Evolutionary conservation across 176 grass and related monocot genomes (phyloP), one percentile per base, ranked within the genome.

Genomic region (Neostapfia colusana): DNA sequence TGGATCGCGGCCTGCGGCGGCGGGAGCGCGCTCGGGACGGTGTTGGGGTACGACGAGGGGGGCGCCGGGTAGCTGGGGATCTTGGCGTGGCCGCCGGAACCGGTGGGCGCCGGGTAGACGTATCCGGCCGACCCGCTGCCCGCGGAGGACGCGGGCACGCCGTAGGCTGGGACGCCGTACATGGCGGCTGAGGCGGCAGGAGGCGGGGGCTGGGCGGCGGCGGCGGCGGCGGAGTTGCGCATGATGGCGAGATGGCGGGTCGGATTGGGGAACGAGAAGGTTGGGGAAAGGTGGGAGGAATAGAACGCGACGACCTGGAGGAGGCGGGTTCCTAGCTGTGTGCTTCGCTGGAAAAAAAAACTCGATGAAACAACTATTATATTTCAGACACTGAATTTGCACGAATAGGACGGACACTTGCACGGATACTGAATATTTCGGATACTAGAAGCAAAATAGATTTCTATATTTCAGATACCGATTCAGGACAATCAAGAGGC

Each of bases 71-170:
- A 53, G 59, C 53, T 77, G 50, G 83, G 85, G 77, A 87, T 57
- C 83, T 86, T 93, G 43, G 74, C 59, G 67, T 90, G 88, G 12
- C 69, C 59, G 12, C 49, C 48, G 45, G 65, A 59, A 17, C 82
- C 36, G 58, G 73, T 45, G 13, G 81, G 78, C 27, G 70, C 70
- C 1, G 83, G 20, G 88, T 79, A 72, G 60, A 79, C 42, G 73
- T 76, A 76, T 10, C 73, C 70, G 70, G 49, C 76, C 78, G 38
- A 28, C 6, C 58, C 70, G 59, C 49, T 65, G 78, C 37, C 37
- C 64, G 41, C 23, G 10, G 49, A 67, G 9, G 62, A 3, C 35
- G 61, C 80, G 0, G 74, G 56, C 57, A 46, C 8, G 70, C 24
- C 26, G 76, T 76, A 76, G 40, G 59, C 17, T 8, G 50, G 5